Evolutionary conservation across 257 asterid species (phyloP).

Genomic region (Plantago major): DNA sequence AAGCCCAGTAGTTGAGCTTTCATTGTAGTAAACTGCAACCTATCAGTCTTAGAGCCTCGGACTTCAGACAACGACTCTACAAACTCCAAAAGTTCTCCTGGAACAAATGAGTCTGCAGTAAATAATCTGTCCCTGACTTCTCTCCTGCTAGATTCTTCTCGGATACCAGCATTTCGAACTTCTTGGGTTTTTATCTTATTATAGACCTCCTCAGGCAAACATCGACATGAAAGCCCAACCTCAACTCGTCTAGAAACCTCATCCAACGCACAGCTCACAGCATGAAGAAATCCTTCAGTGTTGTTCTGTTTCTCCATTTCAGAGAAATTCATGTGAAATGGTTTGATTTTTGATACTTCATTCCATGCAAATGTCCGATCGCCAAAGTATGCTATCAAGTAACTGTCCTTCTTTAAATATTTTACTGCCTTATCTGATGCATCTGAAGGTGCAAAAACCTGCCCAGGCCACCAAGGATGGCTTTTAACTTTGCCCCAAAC

Average conservation of each 20-base stretch:
- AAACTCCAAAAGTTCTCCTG: constrained; percentile 35
- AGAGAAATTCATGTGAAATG: constrained; percentile 47
- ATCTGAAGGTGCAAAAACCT: constrained; percentile 55
- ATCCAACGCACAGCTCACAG: constrained; percentile 50
- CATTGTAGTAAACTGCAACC: constrained; percentile 30
- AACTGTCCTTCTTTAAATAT: constrained; percentile 37
- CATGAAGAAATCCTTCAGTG: constrained; percentile 35
- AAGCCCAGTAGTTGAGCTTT: constrained; percentile 60
- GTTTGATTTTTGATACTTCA: constrained; percentile 51
- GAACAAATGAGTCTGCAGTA: constrained; percentile 35
- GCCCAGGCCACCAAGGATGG: constrained; percentile 99
- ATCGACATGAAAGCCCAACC: constrained; percentile 62
- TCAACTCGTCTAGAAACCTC: constrained; percentile 63
- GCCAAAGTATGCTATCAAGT: constrained; percentile 76
- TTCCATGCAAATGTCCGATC: constrained; percentile 84
- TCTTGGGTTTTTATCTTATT: constrained; percentile 37
- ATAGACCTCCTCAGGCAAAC: constrained; percentile 43
- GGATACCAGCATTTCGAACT: constrained; percentile 45
- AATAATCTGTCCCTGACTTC: constrained; percentile 38
- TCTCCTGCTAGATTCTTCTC: constrained; percentile 29
- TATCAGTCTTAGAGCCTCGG: constrained; percentile 33
- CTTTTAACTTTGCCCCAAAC: constrained; percentile 87
- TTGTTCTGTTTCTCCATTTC: constrained; percentile 60
- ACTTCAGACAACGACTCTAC: constrained; percentile 44
- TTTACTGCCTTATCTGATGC: constrained; percentile 54